Percentiles rank a stretch among this genome's conserved stretches.
These are phyloP conservation scores for Beauveria sp. DNA, from an alignment of 2,329 filamentous ascomycete species.

Conservation along the genomic window DNA sequence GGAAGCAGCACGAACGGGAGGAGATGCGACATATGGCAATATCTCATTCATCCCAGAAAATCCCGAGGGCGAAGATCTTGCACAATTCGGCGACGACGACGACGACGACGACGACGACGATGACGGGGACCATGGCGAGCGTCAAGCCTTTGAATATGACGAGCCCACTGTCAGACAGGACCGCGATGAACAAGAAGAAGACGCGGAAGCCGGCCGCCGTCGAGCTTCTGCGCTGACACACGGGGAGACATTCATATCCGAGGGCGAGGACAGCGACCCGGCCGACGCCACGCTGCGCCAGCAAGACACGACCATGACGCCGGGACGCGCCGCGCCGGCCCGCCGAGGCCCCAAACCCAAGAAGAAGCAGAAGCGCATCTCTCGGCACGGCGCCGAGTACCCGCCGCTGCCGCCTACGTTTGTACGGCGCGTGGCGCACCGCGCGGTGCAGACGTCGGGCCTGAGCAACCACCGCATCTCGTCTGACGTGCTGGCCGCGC, in stretches of 20 bases:
- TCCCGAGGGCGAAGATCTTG: neutral
- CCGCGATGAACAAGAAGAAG: neutral
- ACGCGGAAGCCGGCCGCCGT: neutral
- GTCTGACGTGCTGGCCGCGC: slow-evolving; percentile 64
- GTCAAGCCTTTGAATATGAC: neutral
- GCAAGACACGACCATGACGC: slow-evolving; percentile 1
- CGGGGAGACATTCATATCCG: neutral
- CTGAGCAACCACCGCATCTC: slow-evolving; percentile 60
- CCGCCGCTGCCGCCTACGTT: slow-evolving; percentile 65
- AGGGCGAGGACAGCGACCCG: slow-evolving; percentile 10
- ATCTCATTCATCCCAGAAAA: slow-evolving; percentile 15
- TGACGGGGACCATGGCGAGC: neutral
- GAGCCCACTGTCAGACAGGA: slow-evolving; percentile 4
- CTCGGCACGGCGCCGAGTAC: slow-evolving; percentile 66
- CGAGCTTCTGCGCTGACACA: neutral
- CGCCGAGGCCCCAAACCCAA: slow-evolving; percentile 15
- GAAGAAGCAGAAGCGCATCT: slow-evolving; percentile 41
- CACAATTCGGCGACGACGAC: neutral
- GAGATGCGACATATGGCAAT: slow-evolving; percentile 12
- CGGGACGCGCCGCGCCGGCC: slow-evolving; percentile 1
- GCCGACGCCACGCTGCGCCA: neutral
- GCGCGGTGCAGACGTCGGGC: slow-evolving; percentile 60
- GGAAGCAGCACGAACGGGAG: slow-evolving; percentile 12
- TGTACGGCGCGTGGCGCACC: slow-evolving; percentile 66
- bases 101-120: neutral